Percentiles rank a stretch among this genome's conserved stretches.
Evolutionary conservation across 2,329 filamentous ascomycete genomes (phyloP).

Genomic region (Neoscytalidium dimidiatum): DNA sequence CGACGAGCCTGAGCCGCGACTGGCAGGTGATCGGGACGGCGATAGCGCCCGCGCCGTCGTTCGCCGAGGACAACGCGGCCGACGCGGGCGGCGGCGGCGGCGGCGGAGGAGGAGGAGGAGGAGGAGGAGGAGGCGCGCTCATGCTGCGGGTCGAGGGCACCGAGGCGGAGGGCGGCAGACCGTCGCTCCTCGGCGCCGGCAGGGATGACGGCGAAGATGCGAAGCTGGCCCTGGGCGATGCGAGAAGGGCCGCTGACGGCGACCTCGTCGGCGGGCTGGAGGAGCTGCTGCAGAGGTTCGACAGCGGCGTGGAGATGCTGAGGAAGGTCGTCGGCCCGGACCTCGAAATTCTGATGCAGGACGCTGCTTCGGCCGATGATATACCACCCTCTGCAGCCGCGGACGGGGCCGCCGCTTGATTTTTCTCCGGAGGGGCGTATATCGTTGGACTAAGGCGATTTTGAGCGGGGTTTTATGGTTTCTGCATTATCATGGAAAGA

Average conservation of each 20-base stretch:
- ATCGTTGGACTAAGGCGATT: not conserved
- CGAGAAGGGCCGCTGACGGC: conserved; percentile 33
- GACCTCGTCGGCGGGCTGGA: conserved; percentile 40
- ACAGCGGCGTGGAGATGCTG: conserved; percentile 36
- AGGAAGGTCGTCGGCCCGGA: conserved; percentile 33
- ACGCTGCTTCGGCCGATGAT: not conserved
- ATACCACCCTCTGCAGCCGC: not conserved
- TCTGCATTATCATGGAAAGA: not conserved
- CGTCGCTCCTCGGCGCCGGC: not conserved
- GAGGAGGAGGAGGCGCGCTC: conserved; percentile 48
- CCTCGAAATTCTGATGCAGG: not conserved
- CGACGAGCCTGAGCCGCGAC: conserved; percentile 70
- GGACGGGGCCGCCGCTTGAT: not conserved
- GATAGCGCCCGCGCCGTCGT: conserved; percentile 63
- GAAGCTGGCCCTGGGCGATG: conserved; percentile 27
- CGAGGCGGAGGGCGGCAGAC: conserved; percentile 34
- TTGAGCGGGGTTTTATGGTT: not conserved
- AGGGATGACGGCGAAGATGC: conserved; percentile 23
- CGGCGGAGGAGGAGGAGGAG: conserved; percentile 16
- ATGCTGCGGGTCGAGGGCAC: conserved; percentile 66
- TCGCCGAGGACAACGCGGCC: conserved; percentile 48
- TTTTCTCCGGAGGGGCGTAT: not conserved
- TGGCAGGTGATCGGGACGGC: conserved; percentile 67
- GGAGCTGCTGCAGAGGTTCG: conserved; percentile 38
- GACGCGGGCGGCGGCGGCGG: conserved; percentile 14